These are phyloP conservation scores for Ceratocystis lukuohia DNA, from an alignment of 2,329 filamentous ascomycete genomes.

Conservation along the genomic window DNA sequence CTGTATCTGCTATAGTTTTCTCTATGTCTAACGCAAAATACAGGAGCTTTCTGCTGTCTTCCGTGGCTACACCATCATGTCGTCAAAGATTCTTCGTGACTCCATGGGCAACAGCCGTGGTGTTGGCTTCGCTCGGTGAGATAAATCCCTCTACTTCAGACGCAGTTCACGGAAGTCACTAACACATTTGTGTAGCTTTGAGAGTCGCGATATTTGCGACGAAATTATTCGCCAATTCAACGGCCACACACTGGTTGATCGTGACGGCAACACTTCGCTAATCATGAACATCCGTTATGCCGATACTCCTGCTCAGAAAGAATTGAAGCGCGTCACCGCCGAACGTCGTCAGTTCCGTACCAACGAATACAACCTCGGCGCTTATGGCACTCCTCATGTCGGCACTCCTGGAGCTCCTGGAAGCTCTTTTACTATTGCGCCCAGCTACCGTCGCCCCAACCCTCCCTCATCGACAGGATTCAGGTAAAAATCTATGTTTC, in stretches of 20 bases:
- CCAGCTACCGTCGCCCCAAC: slow-evolving; percentile 25
- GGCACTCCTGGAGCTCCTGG: slow-evolving; percentile 31
- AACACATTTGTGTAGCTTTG: slow-evolving; percentile 50
- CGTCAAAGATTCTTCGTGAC: slow-evolving; percentile 89
- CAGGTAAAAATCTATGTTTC: background rate
- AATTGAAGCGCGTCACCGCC: slow-evolving; percentile 89
- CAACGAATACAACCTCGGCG: slow-evolving; percentile 78
- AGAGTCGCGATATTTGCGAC: slow-evolving; percentile 77
- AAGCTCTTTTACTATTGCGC: slow-evolving; percentile 25
- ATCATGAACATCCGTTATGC: slow-evolving; percentile 91
- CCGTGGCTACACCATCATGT: slow-evolving; percentile 68
- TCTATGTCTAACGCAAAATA: slow-evolving; percentile 17
- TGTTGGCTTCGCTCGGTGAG: slow-evolving; percentile 90
- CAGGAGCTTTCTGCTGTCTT: slow-evolving; percentile 69
- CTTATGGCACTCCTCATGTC: slow-evolving; percentile 50
- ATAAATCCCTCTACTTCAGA: slow-evolving; percentile 13
- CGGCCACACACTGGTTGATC: slow-evolving; percentile 60
- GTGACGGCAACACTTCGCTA: slow-evolving; percentile 40
- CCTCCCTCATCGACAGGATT: slow-evolving; percentile 22
- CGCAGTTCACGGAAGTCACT: slow-evolving; percentile 17
- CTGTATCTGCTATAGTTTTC: background rate
- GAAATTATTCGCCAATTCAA: slow-evolving; percentile 79
- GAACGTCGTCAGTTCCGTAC: slow-evolving; percentile 91
- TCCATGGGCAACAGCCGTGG: slow-evolving; percentile 85
- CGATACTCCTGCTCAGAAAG: slow-evolving; percentile 91